These are phyloP conservation scores for Polytrichum formosum DNA, from an alignment of 225 moss, liverwort and hornwort genomes.

Conservation along the genomic window DNA sequence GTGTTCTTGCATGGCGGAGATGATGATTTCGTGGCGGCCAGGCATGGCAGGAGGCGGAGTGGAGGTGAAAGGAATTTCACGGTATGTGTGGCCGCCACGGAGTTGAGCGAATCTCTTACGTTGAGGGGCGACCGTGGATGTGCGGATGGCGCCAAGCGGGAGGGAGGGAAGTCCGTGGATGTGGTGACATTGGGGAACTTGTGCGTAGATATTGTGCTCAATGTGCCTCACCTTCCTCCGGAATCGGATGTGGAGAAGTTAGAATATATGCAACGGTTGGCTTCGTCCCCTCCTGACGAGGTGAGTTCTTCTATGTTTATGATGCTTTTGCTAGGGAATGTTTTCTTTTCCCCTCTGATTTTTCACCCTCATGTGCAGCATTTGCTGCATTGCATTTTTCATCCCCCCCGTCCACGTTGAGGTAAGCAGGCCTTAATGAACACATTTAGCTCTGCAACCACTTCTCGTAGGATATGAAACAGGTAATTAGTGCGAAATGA, in stretches of 20 bases:
- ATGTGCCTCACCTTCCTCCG: slow-evolving; percentile 24
- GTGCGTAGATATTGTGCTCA: slow-evolving; percentile 26
- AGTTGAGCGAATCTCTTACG: neutral
- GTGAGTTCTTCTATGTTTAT: slow-evolving; percentile 6
- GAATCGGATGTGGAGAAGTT: slow-evolving; percentile 11
- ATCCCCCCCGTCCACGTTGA: no score
- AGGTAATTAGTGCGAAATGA: no score
- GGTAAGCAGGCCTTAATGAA: no score
- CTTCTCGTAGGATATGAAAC: no score
- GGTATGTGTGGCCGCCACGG: neutral
- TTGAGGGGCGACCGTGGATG: neutral
- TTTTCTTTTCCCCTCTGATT: no score
- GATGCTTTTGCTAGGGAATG: neutral
- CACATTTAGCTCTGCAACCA: no score
- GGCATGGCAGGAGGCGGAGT: neutral
- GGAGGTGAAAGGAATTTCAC: neutral
- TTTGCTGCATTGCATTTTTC: no score
- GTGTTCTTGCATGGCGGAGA: no score
- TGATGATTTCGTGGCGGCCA: neutral
- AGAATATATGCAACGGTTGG: slow-evolving; percentile 15
- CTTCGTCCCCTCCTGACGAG: slow-evolving; percentile 22
- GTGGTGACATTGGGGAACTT: slow-evolving; percentile 19
- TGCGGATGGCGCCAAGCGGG: neutral
- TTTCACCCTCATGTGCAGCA: no score
- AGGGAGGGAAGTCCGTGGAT: slow-evolving; percentile 9